Conservation (phyloP, 495 filamentous ascomycete species). For the Tirmania nivea region DNA sequence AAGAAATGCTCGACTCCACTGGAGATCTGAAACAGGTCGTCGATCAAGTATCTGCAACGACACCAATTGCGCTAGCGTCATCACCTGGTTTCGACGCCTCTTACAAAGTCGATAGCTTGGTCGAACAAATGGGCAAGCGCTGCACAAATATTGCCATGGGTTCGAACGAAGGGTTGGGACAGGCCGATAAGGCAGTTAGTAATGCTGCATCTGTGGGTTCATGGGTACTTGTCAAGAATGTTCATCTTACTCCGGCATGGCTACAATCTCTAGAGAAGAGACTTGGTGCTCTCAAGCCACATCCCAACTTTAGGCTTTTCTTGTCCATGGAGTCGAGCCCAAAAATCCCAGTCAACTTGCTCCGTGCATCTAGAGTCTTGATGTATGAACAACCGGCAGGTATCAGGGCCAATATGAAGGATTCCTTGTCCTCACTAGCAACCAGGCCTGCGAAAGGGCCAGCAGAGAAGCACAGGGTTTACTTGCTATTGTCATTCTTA, state of each 20-base stretch:
- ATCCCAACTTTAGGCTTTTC: slow-evolving; percentile 86
- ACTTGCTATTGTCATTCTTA: slow-evolving; percentile 78
- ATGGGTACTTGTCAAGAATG: slow-evolving; percentile 98
- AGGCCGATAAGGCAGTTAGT: slow-evolving; percentile 83
- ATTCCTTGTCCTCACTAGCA: slow-evolving; percentile 67
- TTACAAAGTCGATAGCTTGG: slow-evolving; percentile 92
- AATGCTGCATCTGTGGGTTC: slow-evolving; percentile 79
- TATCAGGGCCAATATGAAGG: slow-evolving; percentile 95
- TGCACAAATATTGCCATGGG: slow-evolving; percentile 99
- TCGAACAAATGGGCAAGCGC: slow-evolving; percentile 53
- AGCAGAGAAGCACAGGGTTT: slow-evolving; percentile 76
- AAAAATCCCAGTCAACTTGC: slow-evolving; percentile 90
- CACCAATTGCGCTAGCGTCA: slow-evolving; percentile 76
- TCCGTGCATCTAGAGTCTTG: slow-evolving; percentile 78
- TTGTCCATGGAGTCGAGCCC: slow-evolving; percentile 92
- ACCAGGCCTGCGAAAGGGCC: slow-evolving; percentile 55
- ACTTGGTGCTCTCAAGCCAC: slow-evolving; percentile 82
- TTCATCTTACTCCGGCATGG: slow-evolving; percentile 89
- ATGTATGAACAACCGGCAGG: slow-evolving; percentile 98
- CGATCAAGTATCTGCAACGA: slow-evolving; percentile 57
- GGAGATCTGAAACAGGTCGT: slow-evolving; percentile 73
- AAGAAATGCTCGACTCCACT: slow-evolving; percentile 52
- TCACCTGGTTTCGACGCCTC: slow-evolving; percentile 94
- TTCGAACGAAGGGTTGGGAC: slow-evolving; percentile 77
- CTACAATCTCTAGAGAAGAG: slow-evolving; percentile 92